These are phyloP conservation scores for Spathaspora girioi DNA, from an alignment of 805 yeast genomes.

Conservation along the genomic window DNA sequence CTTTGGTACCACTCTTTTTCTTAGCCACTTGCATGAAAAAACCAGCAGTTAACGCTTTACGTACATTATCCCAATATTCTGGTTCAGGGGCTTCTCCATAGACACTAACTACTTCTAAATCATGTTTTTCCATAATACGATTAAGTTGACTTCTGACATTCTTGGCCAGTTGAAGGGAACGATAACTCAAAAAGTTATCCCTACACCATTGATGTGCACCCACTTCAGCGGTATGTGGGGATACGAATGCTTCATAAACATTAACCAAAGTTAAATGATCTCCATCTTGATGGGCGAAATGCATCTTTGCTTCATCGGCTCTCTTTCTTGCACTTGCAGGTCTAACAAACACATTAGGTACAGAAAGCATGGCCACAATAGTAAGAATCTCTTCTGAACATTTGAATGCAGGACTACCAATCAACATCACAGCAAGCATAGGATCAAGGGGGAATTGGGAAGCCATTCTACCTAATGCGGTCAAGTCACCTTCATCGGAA, in stretches of 20 bases:
- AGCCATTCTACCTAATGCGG: conserved; percentile 84
- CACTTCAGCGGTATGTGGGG: conserved; percentile 64
- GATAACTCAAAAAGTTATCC: conserved; percentile 77
- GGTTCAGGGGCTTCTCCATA: conserved; percentile 48
- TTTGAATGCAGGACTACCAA: conserved; percentile 78
- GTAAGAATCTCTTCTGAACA: conserved; percentile 89
- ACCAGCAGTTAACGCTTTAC: conserved; percentile 87
- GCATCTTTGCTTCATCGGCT: conserved; percentile 86
- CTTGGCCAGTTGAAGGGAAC: conserved; percentile 83
- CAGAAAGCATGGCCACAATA: conserved; percentile 85
- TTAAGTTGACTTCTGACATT: conserved; percentile 81
- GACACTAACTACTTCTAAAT: conserved; percentile 67
- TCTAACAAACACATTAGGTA: conserved; percentile 91
- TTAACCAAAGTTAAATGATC: conserved; percentile 90
- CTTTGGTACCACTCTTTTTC: conserved; percentile 75
- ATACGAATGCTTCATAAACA: conserved; percentile 79
- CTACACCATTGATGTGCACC: conserved; percentile 86
- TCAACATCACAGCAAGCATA: conserved; percentile 87
- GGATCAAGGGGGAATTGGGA: conserved; percentile 96
- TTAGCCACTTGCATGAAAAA: conserved; percentile 98
- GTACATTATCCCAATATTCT: conserved; percentile 66
- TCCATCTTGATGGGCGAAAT: conserved; percentile 90
- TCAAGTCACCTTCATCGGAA: conserved; percentile 87
- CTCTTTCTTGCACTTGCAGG: conserved; percentile 83
- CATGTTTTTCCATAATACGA: conserved; percentile 78